A percentile compares a stretch with the other conserved stretches of the same genome.
phyloP scores from a whole-genome alignment of 495 filamentous ascomycete species.

The Penicillium lividum region DNA sequence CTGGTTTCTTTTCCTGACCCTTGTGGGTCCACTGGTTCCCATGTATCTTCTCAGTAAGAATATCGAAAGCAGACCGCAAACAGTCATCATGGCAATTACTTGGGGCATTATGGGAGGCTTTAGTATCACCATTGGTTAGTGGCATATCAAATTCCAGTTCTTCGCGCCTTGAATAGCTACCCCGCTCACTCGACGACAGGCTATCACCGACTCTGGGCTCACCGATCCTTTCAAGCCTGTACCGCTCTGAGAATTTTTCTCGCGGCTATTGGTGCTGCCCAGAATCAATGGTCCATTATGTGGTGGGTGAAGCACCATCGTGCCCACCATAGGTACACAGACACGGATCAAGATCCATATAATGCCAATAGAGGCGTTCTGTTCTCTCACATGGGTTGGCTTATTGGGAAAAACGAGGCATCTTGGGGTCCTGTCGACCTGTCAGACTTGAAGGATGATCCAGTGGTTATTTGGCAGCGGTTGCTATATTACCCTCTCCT shows the following conservation, averaged over 20 bases:
- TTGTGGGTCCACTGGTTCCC: no score
- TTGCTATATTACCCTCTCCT: not conserved
- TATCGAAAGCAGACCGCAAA: no score
- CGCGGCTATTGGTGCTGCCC: not conserved
- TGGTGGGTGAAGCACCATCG: slow-evolving; percentile 16
- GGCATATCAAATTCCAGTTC: no score
- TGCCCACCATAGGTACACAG: slow-evolving; percentile 21
- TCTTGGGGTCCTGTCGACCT: slow-evolving; percentile 14
- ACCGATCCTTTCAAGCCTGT: slow-evolving; percentile 7
- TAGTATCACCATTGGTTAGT: slow-evolving; percentile 11
- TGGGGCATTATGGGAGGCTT: not conserved
- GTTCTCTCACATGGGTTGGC: slow-evolving; percentile 15
- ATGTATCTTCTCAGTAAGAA: no score
- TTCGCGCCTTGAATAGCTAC: not conserved
- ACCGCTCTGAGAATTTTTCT: not conserved
- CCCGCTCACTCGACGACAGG: slow-evolving; percentile 1
- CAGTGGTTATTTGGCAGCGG: slow-evolving; percentile 17
- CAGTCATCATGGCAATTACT: no score
- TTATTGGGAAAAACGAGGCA: not conserved
- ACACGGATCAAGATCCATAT: slow-evolving; percentile 21
- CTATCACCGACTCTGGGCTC: slow-evolving; percentile 22
- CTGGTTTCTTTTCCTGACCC: no score
- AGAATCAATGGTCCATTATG: slow-evolving; percentile 11
- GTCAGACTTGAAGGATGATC: slow-evolving; percentile 12
- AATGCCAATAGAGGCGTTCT: slow-evolving; percentile 5